Evolutionary conservation across 495 filamentous ascomycete species (phyloP), one percentile per base, ranked within the genome.

Genomic region (Penicillium parvum): DNA sequence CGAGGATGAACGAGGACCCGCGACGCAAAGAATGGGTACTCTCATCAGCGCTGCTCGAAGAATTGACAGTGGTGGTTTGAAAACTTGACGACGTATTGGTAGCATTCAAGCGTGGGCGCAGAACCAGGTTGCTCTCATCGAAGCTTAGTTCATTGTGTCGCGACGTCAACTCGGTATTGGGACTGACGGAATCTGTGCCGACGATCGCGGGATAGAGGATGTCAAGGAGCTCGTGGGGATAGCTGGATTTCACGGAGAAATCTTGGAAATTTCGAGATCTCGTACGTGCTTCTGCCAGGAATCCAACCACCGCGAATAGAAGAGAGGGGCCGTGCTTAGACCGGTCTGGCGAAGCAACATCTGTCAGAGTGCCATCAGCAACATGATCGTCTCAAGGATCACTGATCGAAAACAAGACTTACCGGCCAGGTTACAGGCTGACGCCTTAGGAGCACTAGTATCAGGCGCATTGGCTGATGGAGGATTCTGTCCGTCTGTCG

Each of bases 1-100:
- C 74, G 12, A 98, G 69, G 22, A 97, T 82, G 52, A 96, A 97
- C 5, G 90, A 92, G 7, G 92, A 96, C 2, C 84, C 82, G 43
- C 88, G 79, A 22, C 81, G 81, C 29, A 65, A 15, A 83, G 74
- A 49, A 73, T 77, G 51, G 68, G 76, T 16, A 75, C 77, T 54
- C 69, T 73, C 51, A 50, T 64, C 58, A 40, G 57, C 66, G 54
- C 49, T 56, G 30, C 75, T 61, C 53, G 74, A 46, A 40, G 73
- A 69, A 38, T 80, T 76, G 7, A 83, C 68, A 17, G 72, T 80
- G 4, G 82, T 76, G 14, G 87, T 91, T 50, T 84, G 74, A 23
- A 96, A 73, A 22, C 86, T 83, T 7, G 85, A 82, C 2, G 49
- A 32, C 4, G 29, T 25, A 32, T 42, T 58, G 16, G 76, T 66